These are phyloP conservation scores for Aspergillus coremiiformis DNA, from an alignment of 495 filamentous ascomycete genomes.

Conservation along the genomic window DNA sequence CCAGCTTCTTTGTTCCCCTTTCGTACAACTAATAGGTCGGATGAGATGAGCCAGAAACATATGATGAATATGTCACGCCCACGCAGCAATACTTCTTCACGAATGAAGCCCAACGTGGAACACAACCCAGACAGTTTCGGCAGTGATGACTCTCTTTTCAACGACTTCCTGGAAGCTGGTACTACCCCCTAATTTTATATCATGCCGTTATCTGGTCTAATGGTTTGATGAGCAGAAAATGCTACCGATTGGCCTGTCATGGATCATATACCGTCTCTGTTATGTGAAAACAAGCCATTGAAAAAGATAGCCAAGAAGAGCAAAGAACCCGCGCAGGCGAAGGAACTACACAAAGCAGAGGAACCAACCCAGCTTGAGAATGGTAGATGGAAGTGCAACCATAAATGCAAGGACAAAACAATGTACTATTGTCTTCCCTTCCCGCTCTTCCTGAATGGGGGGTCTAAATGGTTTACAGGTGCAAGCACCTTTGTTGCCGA, in stretches of 20 bases:
- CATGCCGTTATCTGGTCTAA: not conserved
- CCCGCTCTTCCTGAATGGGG: not conserved
- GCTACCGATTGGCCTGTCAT: constrained; percentile 11
- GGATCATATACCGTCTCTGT: not conserved
- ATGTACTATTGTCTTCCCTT: constrained; percentile 26
- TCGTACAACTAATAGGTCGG: not conserved
- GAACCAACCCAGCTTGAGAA: constrained; percentile 58
- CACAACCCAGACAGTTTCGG: constrained; percentile 41
- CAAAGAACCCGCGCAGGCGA: constrained; percentile 4
- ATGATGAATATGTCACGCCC: constrained; percentile 4
- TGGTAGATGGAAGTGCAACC: constrained; percentile 84
- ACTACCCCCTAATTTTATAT: not conserved
- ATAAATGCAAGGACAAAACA: constrained; percentile 71
- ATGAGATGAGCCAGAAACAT: not conserved
- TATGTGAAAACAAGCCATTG: not conserved
- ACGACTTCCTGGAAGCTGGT: constrained; percentile 44
- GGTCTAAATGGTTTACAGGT: constrained; percentile 31
- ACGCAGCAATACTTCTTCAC: constrained; percentile 3
- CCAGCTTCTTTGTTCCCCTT: constrained; percentile 47
- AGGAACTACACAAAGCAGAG: constrained; percentile 18
- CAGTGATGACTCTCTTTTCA: constrained; percentile 50
- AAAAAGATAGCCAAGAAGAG: constrained; percentile 2
- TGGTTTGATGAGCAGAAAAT: not conserved
- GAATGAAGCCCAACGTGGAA: constrained; percentile 1
- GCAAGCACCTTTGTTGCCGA: constrained; percentile 82